These are phyloP conservation scores for Fusarium sp. DNA, from an alignment of 2,329 filamentous ascomycete genomes.

Conservation along the genomic window DNA sequence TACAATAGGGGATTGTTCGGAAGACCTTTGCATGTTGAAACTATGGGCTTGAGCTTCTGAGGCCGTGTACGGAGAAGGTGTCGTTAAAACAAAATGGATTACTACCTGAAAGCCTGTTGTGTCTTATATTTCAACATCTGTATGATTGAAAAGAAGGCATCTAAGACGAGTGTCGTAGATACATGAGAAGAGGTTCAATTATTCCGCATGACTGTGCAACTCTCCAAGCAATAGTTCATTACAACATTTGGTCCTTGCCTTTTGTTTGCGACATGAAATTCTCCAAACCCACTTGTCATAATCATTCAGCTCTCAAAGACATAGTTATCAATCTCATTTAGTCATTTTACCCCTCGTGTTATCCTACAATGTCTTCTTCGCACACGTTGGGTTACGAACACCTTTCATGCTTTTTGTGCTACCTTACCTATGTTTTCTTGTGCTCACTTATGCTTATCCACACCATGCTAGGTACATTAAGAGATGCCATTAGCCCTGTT, in stretches of 20 bases:
- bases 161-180: background rate
- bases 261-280: too few species aligned
- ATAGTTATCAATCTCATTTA: too few species aligned
- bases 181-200: fast-evolving
- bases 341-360: background rate
- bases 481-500: background rate
- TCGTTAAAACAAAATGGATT: too few species aligned
- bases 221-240: background rate
- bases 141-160: too few species aligned
- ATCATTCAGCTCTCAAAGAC: background rate
- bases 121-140: too few species aligned
- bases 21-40: too few species aligned
- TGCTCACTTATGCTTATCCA: background rate
- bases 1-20: too few species aligned
- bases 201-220: background rate
- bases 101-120: too few species aligned
- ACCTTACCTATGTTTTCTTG: background rate
- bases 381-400: background rate
- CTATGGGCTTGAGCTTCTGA: too few species aligned
- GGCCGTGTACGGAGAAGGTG: too few species aligned
- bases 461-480: too few species aligned
- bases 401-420: background rate
- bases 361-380: background rate
- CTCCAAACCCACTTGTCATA: background rate
- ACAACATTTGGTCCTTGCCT: background rate